A percentile compares a stretch with the other conserved stretches of the same genome.
Conservation (phyloP, 192 early-diverging fungal species). For the Hyaloraphidium curvatum region DNA sequence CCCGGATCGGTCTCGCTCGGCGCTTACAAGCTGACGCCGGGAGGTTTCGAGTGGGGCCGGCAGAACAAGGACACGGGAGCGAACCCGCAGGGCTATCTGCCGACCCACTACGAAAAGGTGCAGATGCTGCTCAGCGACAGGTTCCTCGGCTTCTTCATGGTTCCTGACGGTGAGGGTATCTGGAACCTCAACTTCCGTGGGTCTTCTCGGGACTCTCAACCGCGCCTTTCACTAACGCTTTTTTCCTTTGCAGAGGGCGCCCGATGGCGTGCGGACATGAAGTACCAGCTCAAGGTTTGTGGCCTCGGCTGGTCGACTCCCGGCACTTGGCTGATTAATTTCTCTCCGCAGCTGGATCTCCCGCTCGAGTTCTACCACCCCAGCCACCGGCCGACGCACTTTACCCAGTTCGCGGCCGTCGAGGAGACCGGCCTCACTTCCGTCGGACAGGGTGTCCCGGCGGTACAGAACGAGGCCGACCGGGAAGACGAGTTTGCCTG, state of each 20-base stretch:
- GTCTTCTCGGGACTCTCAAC: too few relatives aligned
- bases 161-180: slow-evolving; percentile 72
- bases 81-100: slow-evolving; percentile 57
- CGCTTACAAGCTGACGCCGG: slow-evolving; percentile 87
- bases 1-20: slow-evolving; percentile 93
- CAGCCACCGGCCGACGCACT: slow-evolving; percentile 85
- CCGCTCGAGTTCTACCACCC: slow-evolving; percentile 81
- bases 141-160: slow-evolving; percentile 98
- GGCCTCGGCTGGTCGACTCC: slow-evolving; percentile 36
- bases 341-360: not conserved
- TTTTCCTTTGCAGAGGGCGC: too few relatives aligned
- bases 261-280: slow-evolving; percentile 77
- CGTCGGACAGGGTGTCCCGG: not conserved
- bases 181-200: slow-evolving; percentile 99
- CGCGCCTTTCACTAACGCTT: too few relatives aligned
- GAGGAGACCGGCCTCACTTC: not conserved
- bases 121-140: slow-evolving; percentile 92
- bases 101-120: slow-evolving; percentile 83
- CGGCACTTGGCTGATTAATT: not conserved
- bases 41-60: slow-evolving; percentile 91
- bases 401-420: slow-evolving; percentile 26
- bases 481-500: not conserved
- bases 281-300: slow-evolving; percentile 65
- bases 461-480: not conserved
- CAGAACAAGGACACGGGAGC: slow-evolving; percentile 72